Conservation (phyloP, 306 rosid genomes). For the Glycine latifolia region DNA sequence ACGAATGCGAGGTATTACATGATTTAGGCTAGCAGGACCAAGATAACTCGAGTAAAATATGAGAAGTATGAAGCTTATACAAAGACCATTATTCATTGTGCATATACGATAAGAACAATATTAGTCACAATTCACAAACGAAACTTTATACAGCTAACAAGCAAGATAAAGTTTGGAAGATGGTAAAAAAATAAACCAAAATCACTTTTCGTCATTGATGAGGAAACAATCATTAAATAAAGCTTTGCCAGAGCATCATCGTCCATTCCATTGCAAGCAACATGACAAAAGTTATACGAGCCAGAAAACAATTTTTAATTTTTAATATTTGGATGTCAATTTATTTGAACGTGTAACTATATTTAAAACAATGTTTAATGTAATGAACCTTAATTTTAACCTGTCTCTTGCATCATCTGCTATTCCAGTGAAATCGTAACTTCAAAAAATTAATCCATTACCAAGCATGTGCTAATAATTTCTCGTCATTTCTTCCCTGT, state of each 20-base stretch:
- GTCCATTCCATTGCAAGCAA: not conserved
- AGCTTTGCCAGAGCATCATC: not conserved
- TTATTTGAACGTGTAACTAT: not conserved
- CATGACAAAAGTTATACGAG: too few relatives aligned
- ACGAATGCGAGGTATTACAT: not conserved
- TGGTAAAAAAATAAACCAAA: not conserved
- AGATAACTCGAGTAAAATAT: too few relatives aligned
- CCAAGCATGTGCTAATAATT: not conserved
- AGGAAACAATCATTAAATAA: not conserved
- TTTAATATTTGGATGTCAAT: not conserved
- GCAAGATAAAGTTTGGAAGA: not conserved
- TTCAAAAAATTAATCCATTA: not conserved
- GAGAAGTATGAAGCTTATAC: too few relatives aligned
- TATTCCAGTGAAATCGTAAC: too few relatives aligned
- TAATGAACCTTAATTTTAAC: not conserved
- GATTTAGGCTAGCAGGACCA: not conserved
- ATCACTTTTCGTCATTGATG: not conserved
- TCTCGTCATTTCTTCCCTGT: not conserved
- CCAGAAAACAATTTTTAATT: too few relatives aligned
- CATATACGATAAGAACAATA: not conserved
- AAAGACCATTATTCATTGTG: too few relatives aligned
- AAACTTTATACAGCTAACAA: not conserved
- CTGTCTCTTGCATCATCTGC: not conserved
- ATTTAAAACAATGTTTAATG: not conserved
- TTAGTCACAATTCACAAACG: not conserved